Percentiles rank a stretch among this genome's conserved stretches.
These are phyloP conservation scores for Wickerhamomyces subpelliculosus DNA, from an alignment of 805 yeast genomes.

Conservation along the genomic window DNA sequence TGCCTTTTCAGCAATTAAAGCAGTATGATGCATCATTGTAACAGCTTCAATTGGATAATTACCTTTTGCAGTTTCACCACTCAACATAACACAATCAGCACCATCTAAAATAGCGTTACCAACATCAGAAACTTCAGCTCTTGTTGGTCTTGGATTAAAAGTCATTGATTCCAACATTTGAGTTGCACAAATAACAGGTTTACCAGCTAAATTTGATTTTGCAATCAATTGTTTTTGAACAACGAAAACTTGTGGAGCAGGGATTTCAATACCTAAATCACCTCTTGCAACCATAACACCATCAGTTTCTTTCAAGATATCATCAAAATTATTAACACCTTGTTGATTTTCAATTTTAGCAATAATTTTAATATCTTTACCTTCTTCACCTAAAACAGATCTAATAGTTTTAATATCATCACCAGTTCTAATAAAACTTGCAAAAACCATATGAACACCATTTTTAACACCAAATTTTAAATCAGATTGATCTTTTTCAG, in stretches of 20 bases:
- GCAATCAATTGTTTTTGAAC: constrained; percentile 99
- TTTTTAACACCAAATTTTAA: constrained; percentile 94
- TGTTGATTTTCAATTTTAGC: constrained; percentile 98
- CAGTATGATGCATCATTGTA: constrained; percentile 97
- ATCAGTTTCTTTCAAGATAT: constrained; percentile 87
- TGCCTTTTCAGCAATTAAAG: constrained; percentile 94
- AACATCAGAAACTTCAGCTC: constrained; percentile 99
- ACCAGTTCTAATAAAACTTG: constrained; percentile 95
- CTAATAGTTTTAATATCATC: constrained; percentile 87
- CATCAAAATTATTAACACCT: constrained; percentile 99
- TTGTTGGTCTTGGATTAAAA: constrained; percentile 98
- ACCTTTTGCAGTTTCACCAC: constrained; percentile 99
- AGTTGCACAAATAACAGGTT: constrained; percentile 99
- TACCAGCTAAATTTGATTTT: constrained; percentile 98
- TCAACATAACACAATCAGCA: constrained; percentile 99
- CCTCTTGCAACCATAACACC: constrained; percentile 99
- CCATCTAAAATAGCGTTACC: constrained; percentile 99
- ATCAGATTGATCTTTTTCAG: constrained; percentile 94
- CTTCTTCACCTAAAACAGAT: constrained; percentile 93
- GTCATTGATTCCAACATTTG: constrained; percentile 99
- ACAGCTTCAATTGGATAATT: constrained; percentile 97
- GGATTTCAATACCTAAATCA: constrained; percentile 98
- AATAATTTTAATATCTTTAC: constrained; percentile 92
- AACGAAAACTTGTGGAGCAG: constrained; percentile 97
- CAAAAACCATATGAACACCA: constrained; percentile 96